A percentile compares a stretch with the other conserved stretches of the same genome.
Conservation (phyloP, 1,284 basidiomycete species). For the Ustilago hordei region DNA sequence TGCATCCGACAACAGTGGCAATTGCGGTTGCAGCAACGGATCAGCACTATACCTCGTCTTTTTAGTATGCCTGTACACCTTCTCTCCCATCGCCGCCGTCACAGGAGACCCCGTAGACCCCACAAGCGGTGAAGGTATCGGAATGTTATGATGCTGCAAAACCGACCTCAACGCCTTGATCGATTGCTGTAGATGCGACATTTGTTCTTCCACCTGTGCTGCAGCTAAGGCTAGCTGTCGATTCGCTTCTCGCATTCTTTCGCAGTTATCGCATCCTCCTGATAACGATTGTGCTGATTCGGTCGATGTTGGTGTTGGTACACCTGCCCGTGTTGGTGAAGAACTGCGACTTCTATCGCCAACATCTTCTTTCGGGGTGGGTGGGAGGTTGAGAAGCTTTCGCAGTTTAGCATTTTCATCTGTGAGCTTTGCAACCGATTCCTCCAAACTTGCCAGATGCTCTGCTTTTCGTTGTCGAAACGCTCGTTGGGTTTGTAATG, state of each 20-base stretch:
- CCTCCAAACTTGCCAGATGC: slow-evolving; percentile 42
- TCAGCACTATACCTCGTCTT: neutral
- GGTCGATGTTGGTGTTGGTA: too few relatives aligned
- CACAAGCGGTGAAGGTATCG: slow-evolving; percentile 7
- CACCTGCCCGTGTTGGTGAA: neutral
- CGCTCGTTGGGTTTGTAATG: slow-evolving; percentile 52
- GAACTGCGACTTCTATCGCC: neutral
- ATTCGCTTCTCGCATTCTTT: slow-evolving; percentile 19
- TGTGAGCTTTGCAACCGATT: slow-evolving; percentile 23
- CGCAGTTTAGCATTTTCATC: slow-evolving; percentile 40
- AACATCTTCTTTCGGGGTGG: neutral
- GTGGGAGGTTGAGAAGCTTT: slow-evolving; percentile 17
- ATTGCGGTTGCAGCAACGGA: neutral
- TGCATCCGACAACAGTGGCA: neutral
- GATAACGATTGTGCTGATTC: neutral
- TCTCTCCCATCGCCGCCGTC: neutral
- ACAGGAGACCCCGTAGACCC: neutral
- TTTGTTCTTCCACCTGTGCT: slow-evolving; percentile 20
- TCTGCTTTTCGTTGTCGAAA: slow-evolving; percentile 58
- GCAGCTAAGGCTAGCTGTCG: slow-evolving; percentile 30
- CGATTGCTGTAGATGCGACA: slow-evolving; percentile 20
- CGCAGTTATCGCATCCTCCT: slow-evolving; percentile 21
- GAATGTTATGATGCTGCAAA: slow-evolving; percentile 22
- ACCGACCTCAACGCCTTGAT: slow-evolving; percentile 26
- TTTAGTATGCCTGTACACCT: neutral